phyloP scores from a whole-genome alignment of 768 basidiomycete genomes.

The Termitomyces sp. region DNA sequence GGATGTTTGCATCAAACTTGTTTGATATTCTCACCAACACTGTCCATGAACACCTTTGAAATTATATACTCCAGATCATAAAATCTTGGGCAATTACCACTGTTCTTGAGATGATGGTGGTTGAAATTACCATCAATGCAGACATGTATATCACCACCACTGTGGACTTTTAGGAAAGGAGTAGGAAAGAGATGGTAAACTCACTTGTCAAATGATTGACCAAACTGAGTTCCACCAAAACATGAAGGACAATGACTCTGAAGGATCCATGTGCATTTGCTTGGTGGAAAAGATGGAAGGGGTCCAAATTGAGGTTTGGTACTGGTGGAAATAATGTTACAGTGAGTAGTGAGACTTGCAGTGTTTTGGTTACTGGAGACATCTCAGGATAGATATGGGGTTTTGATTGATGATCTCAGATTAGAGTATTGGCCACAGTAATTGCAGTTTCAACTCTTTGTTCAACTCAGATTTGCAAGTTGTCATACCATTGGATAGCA shows the following conservation, averaged over 20 bases:
- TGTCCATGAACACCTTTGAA: constrained; percentile 28
- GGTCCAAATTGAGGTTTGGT: no score
- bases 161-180: not conserved
- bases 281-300: no score
- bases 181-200: constrained; percentile 29
- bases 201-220: constrained; percentile 17
- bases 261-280: constrained; percentile 17
- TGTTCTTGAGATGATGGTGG: constrained; percentile 25
- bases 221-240: constrained; percentile 18
- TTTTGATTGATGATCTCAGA: not conserved
- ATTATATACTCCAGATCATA: constrained; percentile 29
- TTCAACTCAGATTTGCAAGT: constrained; percentile 6
- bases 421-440: not conserved
- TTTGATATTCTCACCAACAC: constrained; percentile 22
- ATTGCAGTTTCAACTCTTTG: not conserved
- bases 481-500: constrained; percentile 15
- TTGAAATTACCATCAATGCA: no score
- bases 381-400: not conserved
- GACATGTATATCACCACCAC: constrained; percentile 35
- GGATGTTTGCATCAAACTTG: constrained; percentile 14
- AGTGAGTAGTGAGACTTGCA: no score
- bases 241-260: constrained; percentile 26
- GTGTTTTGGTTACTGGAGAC: not conserved
- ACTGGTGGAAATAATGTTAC: no score
- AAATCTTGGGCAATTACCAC: constrained; percentile 28